Base-by-base conservation (phyloP, 306 rosid genomes). In the Sesbania bispinosa region DNA sequence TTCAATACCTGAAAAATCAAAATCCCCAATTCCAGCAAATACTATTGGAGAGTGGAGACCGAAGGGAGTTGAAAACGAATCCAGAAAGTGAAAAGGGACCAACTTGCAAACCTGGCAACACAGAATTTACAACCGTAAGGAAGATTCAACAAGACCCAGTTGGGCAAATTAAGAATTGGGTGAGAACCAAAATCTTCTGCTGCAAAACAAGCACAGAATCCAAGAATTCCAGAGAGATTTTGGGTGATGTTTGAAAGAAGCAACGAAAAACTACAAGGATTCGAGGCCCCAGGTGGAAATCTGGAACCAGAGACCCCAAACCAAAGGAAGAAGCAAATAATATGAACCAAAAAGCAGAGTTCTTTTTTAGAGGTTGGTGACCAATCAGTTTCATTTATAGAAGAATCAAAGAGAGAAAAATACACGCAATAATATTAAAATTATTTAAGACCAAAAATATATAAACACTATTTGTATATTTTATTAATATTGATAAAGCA, bases 321-420 rank as follows among this genome's bases (percentile, higher is more conserved):
- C 27, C 10, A 69, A 39, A 39, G 21, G 4, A 36, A 58, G 2
- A 38, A 35, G 5, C 10, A 6, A 16, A 23, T 13, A 42, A 21
- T 19, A 19, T 13, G 14, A 51, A 52, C 24, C n/a, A 27, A 36
- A 62, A 73, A 23, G 51, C 2, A 14, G 47, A 42, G 42, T 9
- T 9, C 0, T 15, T 15, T 48, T 79, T 23, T 15, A n/a, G 64
- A 46, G 59, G 43, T 59, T 32, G 73, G 39, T 2, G 41, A 6
- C 76, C 70, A 58, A 71, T 42, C 29, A 18, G 47, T 16, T 79
- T 70, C 6, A 26, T 79, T 75, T 83, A 79, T 83, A 79, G 79
- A 79, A 5, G 4, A 70, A 70, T 33, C n/a, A 43, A n/a, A 43
- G 24, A 35, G 58, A 43, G 5, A 58, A 57, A 32, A 42, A 20